Conservation (phyloP, 371 early-diverging fungal genomes). For the Cokeromyces recurvatus region DNA sequence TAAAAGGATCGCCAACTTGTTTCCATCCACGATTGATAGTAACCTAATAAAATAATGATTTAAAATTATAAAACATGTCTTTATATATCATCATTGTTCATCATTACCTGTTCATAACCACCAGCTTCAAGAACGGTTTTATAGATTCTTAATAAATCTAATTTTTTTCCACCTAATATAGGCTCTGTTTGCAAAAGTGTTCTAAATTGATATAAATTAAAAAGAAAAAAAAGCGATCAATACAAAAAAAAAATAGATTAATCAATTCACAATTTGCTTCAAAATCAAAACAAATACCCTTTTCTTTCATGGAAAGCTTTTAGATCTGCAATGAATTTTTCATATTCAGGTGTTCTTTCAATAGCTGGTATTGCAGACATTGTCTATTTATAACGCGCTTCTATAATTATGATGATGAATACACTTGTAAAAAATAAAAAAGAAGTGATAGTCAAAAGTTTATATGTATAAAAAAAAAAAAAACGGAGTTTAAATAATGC, state of each 20-base stretch:
- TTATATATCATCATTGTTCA: no score
- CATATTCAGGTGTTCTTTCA: conserved; percentile 70
- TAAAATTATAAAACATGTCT: neutral
- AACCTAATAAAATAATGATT: conserved; percentile 41
- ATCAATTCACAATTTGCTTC: neutral
- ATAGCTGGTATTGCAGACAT: conserved; percentile 47
- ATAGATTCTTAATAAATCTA: conserved; percentile 72
- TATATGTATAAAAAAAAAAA: no score
- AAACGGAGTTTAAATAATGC: no score
- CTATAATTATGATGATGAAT: no score
- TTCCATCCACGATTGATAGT: conserved; percentile 78
- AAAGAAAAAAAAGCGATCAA: neutral
- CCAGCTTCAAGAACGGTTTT: conserved; percentile 67
- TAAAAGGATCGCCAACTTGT: conserved; percentile 69
- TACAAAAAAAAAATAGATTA: no score
- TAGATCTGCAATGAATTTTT: conserved; percentile 65
- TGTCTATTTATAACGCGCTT: no score
- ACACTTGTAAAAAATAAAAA: no score
- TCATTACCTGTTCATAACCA: conserved; percentile 75
- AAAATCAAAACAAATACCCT: conserved; percentile 70
- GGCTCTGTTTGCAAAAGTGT: conserved; percentile 71
- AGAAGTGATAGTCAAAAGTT: no score
- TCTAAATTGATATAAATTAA: conserved; percentile 33
- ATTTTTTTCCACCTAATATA: conserved; percentile 73
- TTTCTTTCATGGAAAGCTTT: conserved; percentile 65